A percentile compares a stretch with the other conserved stretches of the same genome.
phyloP scores from a whole-genome alignment of 306 rosid species.

The Oxytropis ochrocephala region DNA sequence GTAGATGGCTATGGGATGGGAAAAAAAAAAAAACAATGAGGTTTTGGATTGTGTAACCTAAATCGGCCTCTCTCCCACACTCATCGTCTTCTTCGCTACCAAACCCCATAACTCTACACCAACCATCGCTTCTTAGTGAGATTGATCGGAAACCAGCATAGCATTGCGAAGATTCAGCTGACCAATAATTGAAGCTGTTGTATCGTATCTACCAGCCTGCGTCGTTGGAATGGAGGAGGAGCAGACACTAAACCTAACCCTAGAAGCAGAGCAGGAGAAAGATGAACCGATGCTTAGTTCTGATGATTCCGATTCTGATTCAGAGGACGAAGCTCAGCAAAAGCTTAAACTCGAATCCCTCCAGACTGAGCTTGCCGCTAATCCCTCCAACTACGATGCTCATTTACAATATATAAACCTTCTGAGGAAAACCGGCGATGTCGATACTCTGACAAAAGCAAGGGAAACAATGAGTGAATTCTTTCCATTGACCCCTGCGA shows the following conservation, averaged over 20 bases:
- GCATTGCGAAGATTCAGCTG: too few species aligned
- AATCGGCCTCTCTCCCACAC: too few species aligned
- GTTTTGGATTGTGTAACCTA: too few species aligned
- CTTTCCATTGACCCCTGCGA: constrained; percentile 64
- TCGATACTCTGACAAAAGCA: constrained; percentile 65
- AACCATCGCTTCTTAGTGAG: too few species aligned
- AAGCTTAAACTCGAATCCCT: constrained; percentile 56
- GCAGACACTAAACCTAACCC: constrained; percentile 12
- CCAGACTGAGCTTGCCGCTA: constrained; percentile 47
- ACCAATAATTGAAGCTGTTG: neutral
- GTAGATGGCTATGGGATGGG: too few species aligned
- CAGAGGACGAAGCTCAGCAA: constrained; percentile 60
- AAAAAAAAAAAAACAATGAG: too few species aligned
- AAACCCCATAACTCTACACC: too few species aligned
- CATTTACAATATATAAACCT: constrained; percentile 59
- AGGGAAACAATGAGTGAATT: constrained; percentile 72
- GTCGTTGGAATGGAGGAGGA: constrained; percentile 37
- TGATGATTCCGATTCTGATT: constrained; percentile 34
- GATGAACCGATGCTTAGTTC: constrained; percentile 13
- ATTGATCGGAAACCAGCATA: too few species aligned
- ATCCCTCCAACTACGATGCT: constrained; percentile 70
- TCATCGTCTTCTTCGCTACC: too few species aligned
- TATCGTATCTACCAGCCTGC: neutral
- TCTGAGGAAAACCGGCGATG: constrained; percentile 60
- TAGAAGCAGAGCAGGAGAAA: neutral